Evolutionary conservation across 345 rosid species (phyloP), one percentile per base, ranked within the genome.

Genomic region (Erodium maritimum): DNA sequence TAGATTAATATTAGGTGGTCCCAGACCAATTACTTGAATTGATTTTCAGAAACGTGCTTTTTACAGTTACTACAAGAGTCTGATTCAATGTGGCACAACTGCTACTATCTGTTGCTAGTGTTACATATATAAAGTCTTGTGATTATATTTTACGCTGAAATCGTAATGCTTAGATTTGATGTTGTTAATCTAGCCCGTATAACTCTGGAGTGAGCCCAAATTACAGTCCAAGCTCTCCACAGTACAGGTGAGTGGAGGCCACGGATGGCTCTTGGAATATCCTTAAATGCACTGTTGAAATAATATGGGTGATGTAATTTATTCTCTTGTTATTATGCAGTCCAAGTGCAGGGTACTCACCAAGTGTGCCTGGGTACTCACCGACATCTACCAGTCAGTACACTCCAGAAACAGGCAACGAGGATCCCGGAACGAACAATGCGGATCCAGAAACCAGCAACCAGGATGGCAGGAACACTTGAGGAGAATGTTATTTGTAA

Each of bases 321-420:
- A 54, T 57, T 52, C 9, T 42, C 12, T 33, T 58, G 17, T 23
- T 55, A 22, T 45, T 25, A 21, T 66, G 69, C 71, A 78, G 79
- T 67, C 91, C 91, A 16, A 88, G 91, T 70, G 94, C 87, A 11
- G 95, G 95, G 45, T 86, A 89, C 67, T 86, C 94, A 6, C 96
- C 95, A 1, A 83, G 84, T 65, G 80, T 85, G 5, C 91, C 91
- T 0, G 89, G 96, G 33, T 84, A 86, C 69, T 89, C 89, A 19
- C 96, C 94, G 0, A 73, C 94, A 23, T 86, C 96, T 0, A 77
- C 94, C 6, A 79, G 94, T 67, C 95, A 86, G 74, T 83, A 79
- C 69, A 82, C 87, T 33, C 90, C 91, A 62, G 86, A 82, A 23
- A 72, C 82, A 22, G 73, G 83, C 50, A 69, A 68, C 21, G 79